These are phyloP conservation scores for Tuber calosporum DNA, from an alignment of 495 filamentous ascomycete genomes.

Conservation along the genomic window DNA sequence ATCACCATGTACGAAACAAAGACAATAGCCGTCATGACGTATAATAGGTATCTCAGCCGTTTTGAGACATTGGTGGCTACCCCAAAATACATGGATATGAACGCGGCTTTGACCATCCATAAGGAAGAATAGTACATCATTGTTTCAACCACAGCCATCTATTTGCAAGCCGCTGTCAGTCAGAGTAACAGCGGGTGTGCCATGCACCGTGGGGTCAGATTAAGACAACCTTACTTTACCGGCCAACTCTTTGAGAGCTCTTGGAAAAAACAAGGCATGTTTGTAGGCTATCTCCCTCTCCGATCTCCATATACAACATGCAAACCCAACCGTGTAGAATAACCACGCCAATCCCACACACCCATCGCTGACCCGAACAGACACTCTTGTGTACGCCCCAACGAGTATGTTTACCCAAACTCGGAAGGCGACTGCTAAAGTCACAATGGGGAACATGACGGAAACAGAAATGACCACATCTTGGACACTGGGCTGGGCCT, in stretches of 20 bases:
- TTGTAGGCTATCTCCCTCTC: not conserved
- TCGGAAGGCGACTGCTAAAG: not conserved
- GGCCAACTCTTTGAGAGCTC: not conserved
- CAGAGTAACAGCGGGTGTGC: not conserved
- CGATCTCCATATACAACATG: slow-evolving; percentile 5
- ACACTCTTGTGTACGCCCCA: not conserved
- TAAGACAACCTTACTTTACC: slow-evolving; percentile 1
- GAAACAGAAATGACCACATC: slow-evolving; percentile 9
- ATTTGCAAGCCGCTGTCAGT: not conserved
- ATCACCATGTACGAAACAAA: not conserved
- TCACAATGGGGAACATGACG: slow-evolving; percentile 7
- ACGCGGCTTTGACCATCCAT: slow-evolving; percentile 15
- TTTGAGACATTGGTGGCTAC: slow-evolving; percentile 11
- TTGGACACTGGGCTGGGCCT: not conserved
- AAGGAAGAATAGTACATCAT: slow-evolving; percentile 12
- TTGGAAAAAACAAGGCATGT: not conserved
- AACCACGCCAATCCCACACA: slow-evolving; percentile 7
- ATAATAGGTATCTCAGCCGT: slow-evolving; percentile 7
- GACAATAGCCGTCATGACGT: not conserved
- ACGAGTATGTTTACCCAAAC: slow-evolving; percentile 4
- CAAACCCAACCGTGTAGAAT: not conserved
- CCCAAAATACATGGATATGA: slow-evolving; percentile 18
- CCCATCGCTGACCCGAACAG: slow-evolving; percentile 12
- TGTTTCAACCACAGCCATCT: slow-evolving; percentile 6
- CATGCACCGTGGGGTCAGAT: not conserved